Evolutionary conservation across 768 basidiomycete genomes (phyloP), one percentile per base, ranked within the genome.

Genomic region (Suillus lakei): DNA sequence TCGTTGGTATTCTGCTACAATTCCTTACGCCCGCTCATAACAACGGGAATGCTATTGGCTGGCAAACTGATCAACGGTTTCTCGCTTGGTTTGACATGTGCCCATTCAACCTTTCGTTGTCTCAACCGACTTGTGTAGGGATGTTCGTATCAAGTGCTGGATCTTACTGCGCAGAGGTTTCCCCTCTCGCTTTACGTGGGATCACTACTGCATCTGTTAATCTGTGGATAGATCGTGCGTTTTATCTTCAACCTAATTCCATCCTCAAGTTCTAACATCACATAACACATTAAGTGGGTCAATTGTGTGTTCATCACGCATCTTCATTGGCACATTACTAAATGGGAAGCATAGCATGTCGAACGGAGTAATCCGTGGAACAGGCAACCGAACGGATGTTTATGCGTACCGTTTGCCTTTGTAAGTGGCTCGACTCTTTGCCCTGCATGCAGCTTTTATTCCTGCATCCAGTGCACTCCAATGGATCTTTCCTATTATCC

Each of bases 401-500:
- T 75, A 71, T 28, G 74, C 73, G 0, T 75, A 75, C 63, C 71
- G 68, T 18, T 64, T 74, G 32, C 73, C 73, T 0, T 73, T 75
- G 73, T 75, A 59, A 67, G 74, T 62, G 16, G 26, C 3, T 44
- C 15, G 8, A n/a, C 46, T 2, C 5, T 4, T 60, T 28, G 1
- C 26, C 18, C 18, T 38, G 8, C 13, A 55, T 54, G 10, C 7
- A 10, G 16, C 51, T 28, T n/a, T 15, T 2, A 41, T n/a, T n/a
- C 3, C 1, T 60, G 18, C 38, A 60, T 23, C 16, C 48, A 74
- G 73, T 43, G 74, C 72, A 10, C 61, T 78, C 16, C 77, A 78
- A 44, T 78, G 76, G 73, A 73, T 78, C 46, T 77, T 76, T 65
- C 77, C 76, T 0, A 34, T 72, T 48, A 69, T 77, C 4, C 70